These are phyloP conservation scores for Copromyces sp. DNA, from an alignment of 495 filamentous ascomycete genomes.

Conservation along the genomic window DNA sequence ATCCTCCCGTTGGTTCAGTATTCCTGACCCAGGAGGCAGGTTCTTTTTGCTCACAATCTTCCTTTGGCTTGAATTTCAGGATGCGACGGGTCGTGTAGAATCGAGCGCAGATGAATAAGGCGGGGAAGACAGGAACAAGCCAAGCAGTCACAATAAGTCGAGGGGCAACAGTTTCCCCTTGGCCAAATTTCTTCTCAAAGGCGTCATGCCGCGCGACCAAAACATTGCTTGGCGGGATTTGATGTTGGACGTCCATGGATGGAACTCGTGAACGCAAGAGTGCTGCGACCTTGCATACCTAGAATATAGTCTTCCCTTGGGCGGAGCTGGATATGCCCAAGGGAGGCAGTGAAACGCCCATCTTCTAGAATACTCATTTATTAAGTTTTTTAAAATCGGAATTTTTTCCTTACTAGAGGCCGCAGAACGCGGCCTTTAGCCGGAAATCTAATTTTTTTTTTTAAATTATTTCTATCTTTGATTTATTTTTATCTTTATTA, in stretches of 20 bases:
- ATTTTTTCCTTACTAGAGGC: too few species aligned
- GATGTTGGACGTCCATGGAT: not conserved
- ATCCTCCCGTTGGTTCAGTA: not conserved
- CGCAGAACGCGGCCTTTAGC: too few species aligned
- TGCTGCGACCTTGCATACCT: not conserved
- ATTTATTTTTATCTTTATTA: too few species aligned
- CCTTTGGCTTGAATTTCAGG: slow-evolving; percentile 7
- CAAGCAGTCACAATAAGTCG: slow-evolving; percentile 6
- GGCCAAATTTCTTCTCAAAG: not conserved
- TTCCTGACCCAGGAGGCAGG: not conserved
- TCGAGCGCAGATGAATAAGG: slow-evolving; percentile 12
- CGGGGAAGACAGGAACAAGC: slow-evolving; percentile 11
- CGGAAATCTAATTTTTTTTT: too few species aligned
- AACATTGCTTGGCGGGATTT: not conserved
- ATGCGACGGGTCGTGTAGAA: slow-evolving; percentile 16
- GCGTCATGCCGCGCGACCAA: not conserved
- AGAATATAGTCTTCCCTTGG: too few species aligned
- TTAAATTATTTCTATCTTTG: too few species aligned
- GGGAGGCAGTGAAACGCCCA: too few species aligned
- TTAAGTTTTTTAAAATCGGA: too few species aligned
- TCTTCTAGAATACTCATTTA: too few species aligned
- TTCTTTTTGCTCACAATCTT: slow-evolving; percentile 14
- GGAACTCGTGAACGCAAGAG: not conserved
- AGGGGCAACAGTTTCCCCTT: not conserved
- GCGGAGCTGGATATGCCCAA: too few species aligned